A percentile compares a stretch with the other conserved stretches of the same genome.
phyloP scores from a whole-genome alignment of 164 flowering plant species.

The Piper longum region DNA sequence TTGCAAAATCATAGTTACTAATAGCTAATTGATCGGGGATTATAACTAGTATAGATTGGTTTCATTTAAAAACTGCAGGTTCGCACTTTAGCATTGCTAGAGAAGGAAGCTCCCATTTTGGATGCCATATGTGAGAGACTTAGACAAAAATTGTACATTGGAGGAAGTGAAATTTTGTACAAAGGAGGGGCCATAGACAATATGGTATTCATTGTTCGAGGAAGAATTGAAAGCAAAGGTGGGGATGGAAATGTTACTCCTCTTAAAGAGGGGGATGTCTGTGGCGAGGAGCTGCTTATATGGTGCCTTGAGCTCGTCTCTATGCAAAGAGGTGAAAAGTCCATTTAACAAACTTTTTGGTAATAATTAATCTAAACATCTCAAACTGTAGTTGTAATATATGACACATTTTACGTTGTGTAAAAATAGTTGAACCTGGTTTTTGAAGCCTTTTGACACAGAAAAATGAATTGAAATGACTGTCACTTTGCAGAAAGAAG shows the following conservation, averaged over 20 bases:
- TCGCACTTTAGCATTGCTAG: conserved; percentile 59
- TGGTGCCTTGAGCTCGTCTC: conserved; percentile 72
- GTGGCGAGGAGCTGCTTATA: conserved; percentile 83
- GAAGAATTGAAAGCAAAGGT: conserved; percentile 43
- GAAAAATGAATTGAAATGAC: neutral
- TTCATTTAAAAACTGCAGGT: conserved; percentile 26
- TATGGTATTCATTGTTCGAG: conserved; percentile 64
- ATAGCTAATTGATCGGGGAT: neutral
- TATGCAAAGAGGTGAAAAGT: conserved; percentile 34
- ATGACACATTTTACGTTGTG: too few species aligned
- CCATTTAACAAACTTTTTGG: neutral
- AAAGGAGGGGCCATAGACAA: conserved; percentile 37
- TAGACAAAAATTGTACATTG: conserved; percentile 50
- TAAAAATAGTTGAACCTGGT: neutral
- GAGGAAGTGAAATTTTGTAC: conserved; percentile 43
- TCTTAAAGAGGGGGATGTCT: conserved; percentile 58
- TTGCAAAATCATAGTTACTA: neutral
- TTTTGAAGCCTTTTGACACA: neutral
- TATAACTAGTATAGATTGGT: neutral
- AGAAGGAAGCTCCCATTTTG: conserved; percentile 30
- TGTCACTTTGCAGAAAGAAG: conserved; percentile 24
- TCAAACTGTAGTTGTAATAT: too few species aligned
- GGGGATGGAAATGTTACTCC: conserved; percentile 25
- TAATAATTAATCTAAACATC: neutral
- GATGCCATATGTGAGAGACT: conserved; percentile 71